Base-by-base conservation (phyloP, 139 green algal species). In the Asterochloris erici region DNA sequence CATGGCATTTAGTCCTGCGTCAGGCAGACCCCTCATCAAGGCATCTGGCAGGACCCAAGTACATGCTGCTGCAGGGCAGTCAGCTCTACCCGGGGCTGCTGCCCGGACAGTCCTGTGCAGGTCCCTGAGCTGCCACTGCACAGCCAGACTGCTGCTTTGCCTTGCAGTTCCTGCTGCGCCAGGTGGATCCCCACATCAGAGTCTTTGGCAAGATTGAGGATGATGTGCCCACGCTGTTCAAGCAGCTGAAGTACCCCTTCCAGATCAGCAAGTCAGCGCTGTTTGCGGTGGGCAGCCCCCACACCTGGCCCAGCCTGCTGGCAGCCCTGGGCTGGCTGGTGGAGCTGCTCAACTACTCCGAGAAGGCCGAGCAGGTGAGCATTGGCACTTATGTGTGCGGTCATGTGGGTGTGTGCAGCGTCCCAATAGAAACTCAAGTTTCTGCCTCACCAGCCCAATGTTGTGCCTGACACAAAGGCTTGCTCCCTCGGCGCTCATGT, bases 181-280 rank as follows among this genome's bases (percentile, higher is more conserved):
- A 89, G 62, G 86, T 97, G 29, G 95, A 98, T 83, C 90, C 95
- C 13, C 94, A 89, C 74, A 87, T 95, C 69, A 92, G 74, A 38
- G 83, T 87, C 2, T 90, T 91, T 64, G 88, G 88, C 76, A 98
- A 98, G 81, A 87, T 96, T 17, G 94, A 97, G 82, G 93, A 97
- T 29, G 94, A 97, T 74, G 92, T 97, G 13, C 95, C 95, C 10
- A 74, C 88, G 27, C 86, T 98, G 60, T 98, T 97, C 90, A 98
- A 98, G 89, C 91, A 94, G 38, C 88, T 98, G 24, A 88, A 91
- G 66, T 98, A 98, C 85, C 96, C 96, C 12, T 98, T 98, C 81
- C 86, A 90, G 63, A 96, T 98, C 87, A 93, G 82, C 88, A 98
- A 98, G 83, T 93, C 82, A 63, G 93, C 93, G 24, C 86, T 98